Percentiles rank a stretch among this genome's conserved stretches.
Conservation (phyloP, 2,329 filamentous ascomycete genomes). For the Beauveria sp. region DNA sequence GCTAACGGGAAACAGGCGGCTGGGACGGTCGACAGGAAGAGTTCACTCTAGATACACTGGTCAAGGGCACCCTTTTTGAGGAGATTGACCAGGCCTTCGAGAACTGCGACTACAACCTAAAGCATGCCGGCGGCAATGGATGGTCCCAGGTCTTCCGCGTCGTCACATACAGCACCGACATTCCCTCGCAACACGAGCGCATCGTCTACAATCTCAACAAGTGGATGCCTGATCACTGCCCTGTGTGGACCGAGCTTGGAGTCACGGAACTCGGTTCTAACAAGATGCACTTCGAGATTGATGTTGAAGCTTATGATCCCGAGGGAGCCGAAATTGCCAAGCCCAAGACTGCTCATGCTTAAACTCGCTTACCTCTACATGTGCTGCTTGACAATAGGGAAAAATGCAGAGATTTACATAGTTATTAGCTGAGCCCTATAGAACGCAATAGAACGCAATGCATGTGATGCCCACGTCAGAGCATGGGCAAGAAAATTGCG, state of each 20-base stretch:
- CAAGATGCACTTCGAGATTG: conserved; percentile 52
- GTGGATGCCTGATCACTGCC: conserved; percentile 44
- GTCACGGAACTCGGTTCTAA: conserved; percentile 38
- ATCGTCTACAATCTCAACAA: conserved; percentile 41
- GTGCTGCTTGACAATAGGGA: neutral
- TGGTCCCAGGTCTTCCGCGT: conserved; percentile 47
- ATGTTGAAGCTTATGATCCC: conserved; percentile 40
- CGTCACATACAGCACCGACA: conserved; percentile 34
- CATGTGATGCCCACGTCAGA: neutral
- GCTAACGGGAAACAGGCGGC: neutral
- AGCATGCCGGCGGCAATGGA: conserved; percentile 45
- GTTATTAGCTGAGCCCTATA: neutral
- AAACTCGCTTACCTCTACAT: neutral
- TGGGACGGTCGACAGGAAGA: neutral
- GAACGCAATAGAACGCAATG: neutral
- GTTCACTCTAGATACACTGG: neutral
- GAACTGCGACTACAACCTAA: conserved; percentile 46
- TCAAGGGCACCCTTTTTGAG: conserved; percentile 22
- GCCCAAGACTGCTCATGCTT: neutral
- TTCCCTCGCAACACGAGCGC: conserved; percentile 26
- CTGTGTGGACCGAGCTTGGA: conserved; percentile 46
- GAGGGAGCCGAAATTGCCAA: conserved; percentile 19
- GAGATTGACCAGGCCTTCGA: conserved; percentile 46
- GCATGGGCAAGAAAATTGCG: neutral
- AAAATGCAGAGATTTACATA: conserved; percentile 22